Base-by-base conservation (phyloP, 2,329 filamentous ascomycete species). In the Arthrinium puccinioides region DNA sequence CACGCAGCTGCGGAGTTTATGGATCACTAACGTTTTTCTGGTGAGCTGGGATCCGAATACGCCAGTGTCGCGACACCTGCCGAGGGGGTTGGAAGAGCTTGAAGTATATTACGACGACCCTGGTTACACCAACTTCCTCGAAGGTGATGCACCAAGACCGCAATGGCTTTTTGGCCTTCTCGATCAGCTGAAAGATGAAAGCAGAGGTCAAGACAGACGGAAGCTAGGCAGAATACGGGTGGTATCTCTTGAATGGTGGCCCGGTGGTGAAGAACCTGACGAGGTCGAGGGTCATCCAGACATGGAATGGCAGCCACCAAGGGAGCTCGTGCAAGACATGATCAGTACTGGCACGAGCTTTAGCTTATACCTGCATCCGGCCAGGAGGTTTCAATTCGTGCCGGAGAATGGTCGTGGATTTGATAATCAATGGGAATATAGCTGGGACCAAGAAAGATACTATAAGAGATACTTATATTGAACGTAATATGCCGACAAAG, bases 81-180 rank as follows among this genome's bases (percentile, higher is more conserved):
- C 21, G 14, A 13, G 18, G 23, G 23, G 5, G 5, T 21, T 33
- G 5, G 31, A 33, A 21, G 31, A 33, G 14, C 31, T 33, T 16
- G 31, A 33, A 21, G 31, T 33, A 13, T 33, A 23, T 21, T 33
- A 33, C 31, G 31, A 33, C 13, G 31, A 33, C 9, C 21, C 20
- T 16, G 31, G 31, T 4, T 33, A 23, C 5, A 21, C 24, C 21
- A 15, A 33, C 15, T 24, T 33, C 14, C 21, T 33, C n/a, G 9
- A 33, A 11, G 31, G 31, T 15, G 20, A 16, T 2, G 18, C 24
- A 3, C 11, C 20, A 16, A 20, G 19, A 5, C 31, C 31, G n/a
- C 31, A 33, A 16, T 33, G 31, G 31, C 31, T 33, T 6, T 11
- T 33, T n/a, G 24, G 20, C 20, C 20, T 33, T 9, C 18, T 33